phyloP scores from a whole-genome alignment of 305 asterid species.

The Rubia peregrina region DNA sequence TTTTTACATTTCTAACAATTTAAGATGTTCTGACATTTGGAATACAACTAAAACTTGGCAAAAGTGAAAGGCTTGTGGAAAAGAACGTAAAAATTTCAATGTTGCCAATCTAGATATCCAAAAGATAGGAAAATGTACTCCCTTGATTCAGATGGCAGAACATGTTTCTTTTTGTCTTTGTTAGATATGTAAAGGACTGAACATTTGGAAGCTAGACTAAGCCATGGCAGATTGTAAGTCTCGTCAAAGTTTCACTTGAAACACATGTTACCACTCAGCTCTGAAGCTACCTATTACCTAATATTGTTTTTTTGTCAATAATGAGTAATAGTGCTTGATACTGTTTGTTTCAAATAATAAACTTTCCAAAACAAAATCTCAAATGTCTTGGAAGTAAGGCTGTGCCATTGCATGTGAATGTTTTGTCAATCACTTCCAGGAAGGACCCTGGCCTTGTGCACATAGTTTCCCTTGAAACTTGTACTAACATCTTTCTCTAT shows the following conservation, averaged over 20 bases:
- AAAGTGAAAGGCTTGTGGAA: background rate
- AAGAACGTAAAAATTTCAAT: background rate
- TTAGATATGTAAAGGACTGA: background rate
- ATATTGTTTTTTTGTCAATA: background rate
- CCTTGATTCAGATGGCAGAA: background rate
- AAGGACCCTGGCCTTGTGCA: background rate
- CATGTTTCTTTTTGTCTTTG: background rate
- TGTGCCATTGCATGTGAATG: background rate
- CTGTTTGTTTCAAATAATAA: background rate
- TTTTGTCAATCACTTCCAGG: background rate
- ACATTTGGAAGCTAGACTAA: background rate
- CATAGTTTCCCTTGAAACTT: background rate
- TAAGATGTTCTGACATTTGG: background rate
- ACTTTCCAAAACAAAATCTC: background rate
- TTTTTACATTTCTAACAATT: conserved; percentile 12
- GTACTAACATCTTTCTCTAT: background rate
- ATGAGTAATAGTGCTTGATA: background rate
- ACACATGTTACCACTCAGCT: background rate
- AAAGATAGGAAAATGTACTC: background rate
- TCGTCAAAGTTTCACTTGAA: background rate
- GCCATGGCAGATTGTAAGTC: background rate
- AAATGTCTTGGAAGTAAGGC: background rate
- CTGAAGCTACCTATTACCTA: background rate
- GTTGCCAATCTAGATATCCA: background rate
- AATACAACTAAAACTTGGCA: background rate